A percentile compares a stretch with the other conserved stretches of the same genome.
These are phyloP conservation scores for Lizonia empirigonia DNA, from an alignment of 2,329 filamentous ascomycete genomes.

Conservation along the genomic window DNA sequence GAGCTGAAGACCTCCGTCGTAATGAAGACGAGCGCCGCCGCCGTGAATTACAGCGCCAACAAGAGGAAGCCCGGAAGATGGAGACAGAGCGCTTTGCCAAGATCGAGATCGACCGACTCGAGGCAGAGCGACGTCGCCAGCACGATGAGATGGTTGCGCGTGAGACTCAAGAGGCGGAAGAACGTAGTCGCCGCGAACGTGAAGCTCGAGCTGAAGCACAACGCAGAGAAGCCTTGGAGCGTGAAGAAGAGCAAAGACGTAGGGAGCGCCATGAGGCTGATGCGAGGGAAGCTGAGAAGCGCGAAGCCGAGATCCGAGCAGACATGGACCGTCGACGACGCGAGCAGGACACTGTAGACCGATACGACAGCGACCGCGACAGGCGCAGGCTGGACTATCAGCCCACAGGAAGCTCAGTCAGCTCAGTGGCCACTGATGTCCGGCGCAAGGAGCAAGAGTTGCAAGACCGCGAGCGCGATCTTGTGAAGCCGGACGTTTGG, in stretches of 20 bases:
- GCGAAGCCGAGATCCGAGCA: slow-evolving; percentile 39
- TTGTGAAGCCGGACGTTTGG: slow-evolving; percentile 44
- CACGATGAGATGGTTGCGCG: slow-evolving; percentile 33
- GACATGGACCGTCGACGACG: slow-evolving; percentile 33
- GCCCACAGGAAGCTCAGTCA: slow-evolving; percentile 36
- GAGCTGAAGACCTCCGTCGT: slow-evolving; percentile 25
- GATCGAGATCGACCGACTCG: slow-evolving; percentile 34
- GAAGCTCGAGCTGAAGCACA: slow-evolving; percentile 35
- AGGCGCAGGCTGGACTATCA: slow-evolving; percentile 37
- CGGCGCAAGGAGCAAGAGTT: slow-evolving; percentile 44
- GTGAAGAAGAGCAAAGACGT: slow-evolving; percentile 33
- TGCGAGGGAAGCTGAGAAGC: slow-evolving; percentile 29
- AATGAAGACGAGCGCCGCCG: slow-evolving; percentile 32
- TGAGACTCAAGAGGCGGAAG: slow-evolving; percentile 36
- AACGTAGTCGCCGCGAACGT: slow-evolving; percentile 40
- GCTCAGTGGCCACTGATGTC: slow-evolving; percentile 40
- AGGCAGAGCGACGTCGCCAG: slow-evolving; percentile 34
- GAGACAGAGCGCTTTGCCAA: slow-evolving; percentile 38
- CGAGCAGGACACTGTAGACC: slow-evolving; percentile 32
- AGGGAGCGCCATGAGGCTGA: slow-evolving; percentile 36
- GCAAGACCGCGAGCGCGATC: slow-evolving; percentile 41
- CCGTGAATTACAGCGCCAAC: slow-evolving; percentile 34
- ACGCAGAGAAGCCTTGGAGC: slow-evolving; percentile 38
- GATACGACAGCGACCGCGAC: slow-evolving; percentile 32
- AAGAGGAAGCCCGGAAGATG: slow-evolving; percentile 36